Percentiles rank a stretch among this genome's conserved stretches.
Conservation (phyloP, 2,329 filamentous ascomycete genomes). For the Camillea tinctor region DNA sequence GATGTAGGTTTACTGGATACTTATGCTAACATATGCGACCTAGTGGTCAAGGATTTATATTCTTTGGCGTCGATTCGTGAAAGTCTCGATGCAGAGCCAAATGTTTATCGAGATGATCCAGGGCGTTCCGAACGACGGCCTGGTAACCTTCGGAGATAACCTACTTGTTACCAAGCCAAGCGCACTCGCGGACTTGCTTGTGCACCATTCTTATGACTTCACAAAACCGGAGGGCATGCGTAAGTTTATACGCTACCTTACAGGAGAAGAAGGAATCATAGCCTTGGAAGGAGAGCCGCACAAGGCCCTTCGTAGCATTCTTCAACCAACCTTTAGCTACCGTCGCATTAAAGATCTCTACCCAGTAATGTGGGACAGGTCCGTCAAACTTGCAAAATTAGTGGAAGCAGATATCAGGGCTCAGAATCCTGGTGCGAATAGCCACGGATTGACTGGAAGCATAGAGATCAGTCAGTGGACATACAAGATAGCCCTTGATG, state of each 20-base stretch:
- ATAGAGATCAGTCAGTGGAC: slow-evolving; percentile 47
- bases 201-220: slow-evolving; percentile 52
- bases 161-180: slow-evolving; percentile 34
- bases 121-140: too few relatives aligned
- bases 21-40: too few relatives aligned
- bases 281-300: slow-evolving; percentile 69
- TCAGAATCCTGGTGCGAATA: slow-evolving; percentile 8
- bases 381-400: slow-evolving; percentile 32
- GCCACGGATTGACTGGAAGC: slow-evolving; percentile 6
- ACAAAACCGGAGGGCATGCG: slow-evolving; percentile 47
- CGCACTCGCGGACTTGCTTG: slow-evolving; percentile 47
- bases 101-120: too few relatives aligned
- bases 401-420: slow-evolving; percentile 42
- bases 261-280: slow-evolving; percentile 58
- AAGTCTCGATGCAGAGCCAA: too few relatives aligned
- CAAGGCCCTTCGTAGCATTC: slow-evolving; percentile 65
- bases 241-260: slow-evolving; percentile 48
- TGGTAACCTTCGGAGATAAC: slow-evolving; percentile 12
- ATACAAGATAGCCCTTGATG: slow-evolving; percentile 56
- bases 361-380: slow-evolving; percentile 66
- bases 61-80: too few relatives aligned
- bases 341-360: slow-evolving; percentile 70
- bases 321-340: slow-evolving; percentile 66
- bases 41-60: too few relatives aligned
- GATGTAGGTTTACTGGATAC: too few relatives aligned